Evolutionary conservation across 2,329 filamentous ascomycete genomes (phyloP).

Genomic region (Ophiosphaerella herpotricha): DNA sequence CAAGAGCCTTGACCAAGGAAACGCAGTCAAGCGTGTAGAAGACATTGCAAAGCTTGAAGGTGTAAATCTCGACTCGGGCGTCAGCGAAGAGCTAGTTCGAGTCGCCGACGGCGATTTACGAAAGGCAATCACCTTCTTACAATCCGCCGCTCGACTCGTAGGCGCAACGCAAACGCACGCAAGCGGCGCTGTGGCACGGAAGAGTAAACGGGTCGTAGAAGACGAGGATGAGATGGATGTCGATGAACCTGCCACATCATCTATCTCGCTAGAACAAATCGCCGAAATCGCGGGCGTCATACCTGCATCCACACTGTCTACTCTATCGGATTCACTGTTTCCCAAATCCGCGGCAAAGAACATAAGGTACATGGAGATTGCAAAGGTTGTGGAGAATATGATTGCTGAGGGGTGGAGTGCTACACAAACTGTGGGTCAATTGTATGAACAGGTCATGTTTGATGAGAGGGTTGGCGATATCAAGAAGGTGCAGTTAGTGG

Average conservation of each 20-base stretch:
- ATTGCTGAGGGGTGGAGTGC: conserved; percentile 98
- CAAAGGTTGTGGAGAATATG: conserved; percentile 83
- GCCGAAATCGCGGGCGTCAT: conserved; percentile 98
- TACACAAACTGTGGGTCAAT: conserved; percentile 79
- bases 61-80: conserved; percentile 76
- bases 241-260: conserved; percentile 25
- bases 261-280: conserved; percentile 72
- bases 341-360: conserved; percentile 56
- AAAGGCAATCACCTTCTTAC: conserved; percentile 94
- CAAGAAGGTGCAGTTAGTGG: conserved; percentile 88
- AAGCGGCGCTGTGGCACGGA: conserved; percentile 31
- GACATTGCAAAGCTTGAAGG: conserved; percentile 82
- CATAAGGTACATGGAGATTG: conserved; percentile 70
- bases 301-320: conserved; percentile 72
- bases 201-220: conserved; percentile 50
- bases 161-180: conserved; percentile 58
- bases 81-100: conserved; percentile 79
- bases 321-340: conserved; percentile 74
- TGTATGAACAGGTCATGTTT: conserved; percentile 81
- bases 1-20: conserved; percentile 88
- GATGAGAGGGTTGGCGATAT: conserved; percentile 82
- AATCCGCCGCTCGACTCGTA: conserved; percentile 88
- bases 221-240: conserved; percentile 59
- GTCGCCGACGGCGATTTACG: conserved; percentile 93
- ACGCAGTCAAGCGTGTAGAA: conserved; percentile 76